phyloP scores from a whole-genome alignment of 495 filamentous ascomycete species.

The Hypoxylon perforatum region DNA sequence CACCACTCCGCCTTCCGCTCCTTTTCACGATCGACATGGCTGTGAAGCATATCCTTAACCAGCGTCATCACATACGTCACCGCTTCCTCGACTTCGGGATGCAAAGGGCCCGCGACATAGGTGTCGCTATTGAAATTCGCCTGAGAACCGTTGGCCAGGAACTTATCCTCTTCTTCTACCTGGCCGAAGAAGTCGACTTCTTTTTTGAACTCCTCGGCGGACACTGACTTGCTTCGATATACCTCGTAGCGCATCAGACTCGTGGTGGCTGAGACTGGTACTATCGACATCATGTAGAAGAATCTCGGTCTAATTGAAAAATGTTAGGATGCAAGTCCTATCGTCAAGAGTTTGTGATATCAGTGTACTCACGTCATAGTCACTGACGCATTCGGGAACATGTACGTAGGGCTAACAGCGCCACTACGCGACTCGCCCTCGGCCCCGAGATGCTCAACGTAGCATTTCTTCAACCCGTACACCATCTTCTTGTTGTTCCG shows the following conservation, averaged over 20 bases:
- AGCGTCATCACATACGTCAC: constrained; percentile 59
- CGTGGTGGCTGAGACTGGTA: constrained; percentile 53
- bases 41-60: constrained; percentile 53
- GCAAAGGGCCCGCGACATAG: constrained; percentile 59
- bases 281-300: constrained; percentile 61
- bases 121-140: constrained; percentile 57
- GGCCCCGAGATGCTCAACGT: constrained; percentile 58
- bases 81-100: constrained; percentile 58
- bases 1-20: constrained; percentile 55
- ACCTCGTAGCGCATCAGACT: constrained; percentile 60
- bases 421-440: constrained; percentile 48
- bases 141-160: constrained; percentile 56
- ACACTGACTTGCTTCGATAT: constrained; percentile 58
- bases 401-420: constrained; percentile 55
- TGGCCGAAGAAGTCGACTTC: constrained; percentile 57
- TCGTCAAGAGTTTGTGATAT: constrained; percentile 17
- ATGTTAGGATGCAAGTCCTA: background rate
- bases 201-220: constrained; percentile 56
- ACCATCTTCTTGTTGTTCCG: constrained; percentile 56
- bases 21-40: constrained; percentile 56
- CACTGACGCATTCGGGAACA: constrained; percentile 59
- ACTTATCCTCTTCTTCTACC: constrained; percentile 59
- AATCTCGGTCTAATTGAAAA: constrained; percentile 53
- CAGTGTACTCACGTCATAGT: constrained; percentile 57
- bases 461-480: constrained; percentile 52